Base-by-base conservation (phyloP, 2,329 filamentous ascomycete species). In the Alternaria ethzedia region DNA sequence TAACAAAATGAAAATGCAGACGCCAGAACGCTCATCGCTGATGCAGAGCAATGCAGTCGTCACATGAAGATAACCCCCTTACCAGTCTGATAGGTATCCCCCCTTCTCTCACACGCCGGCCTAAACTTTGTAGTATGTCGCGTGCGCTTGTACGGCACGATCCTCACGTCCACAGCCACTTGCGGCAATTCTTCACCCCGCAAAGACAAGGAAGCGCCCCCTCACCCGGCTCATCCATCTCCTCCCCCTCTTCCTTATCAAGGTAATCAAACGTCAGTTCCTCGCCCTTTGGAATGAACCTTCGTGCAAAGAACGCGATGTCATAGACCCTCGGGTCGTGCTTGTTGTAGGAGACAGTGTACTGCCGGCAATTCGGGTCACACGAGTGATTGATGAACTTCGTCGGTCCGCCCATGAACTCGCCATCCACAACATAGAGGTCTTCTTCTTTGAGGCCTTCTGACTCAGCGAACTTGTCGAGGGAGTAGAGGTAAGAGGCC, bases 361-460 rank as follows among this genome's bases (percentile, higher is more conserved):
- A 95, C 64, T 94, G 92, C 13, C 90, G 85, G 73, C 93, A 86
- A 72, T 94, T 95, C 0, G 92, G 92, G 5, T 92, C 87, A 76
- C 92, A 95, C 2, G 88, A 91, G 77, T 96, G 92, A 71, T 96
- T 96, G 77, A 95, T 91, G 78, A 95, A 96, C 3, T 92, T 87
- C 0, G 91, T 92, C 0, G 91, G 91, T 0, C 91, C 91, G 1
- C 92, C 91, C 83, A 90, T 88, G 76, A 91, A 91, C 76, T 94
- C 90, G 11, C 93, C 93, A 57, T 87, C 85, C 0, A 87, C 81
- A 0, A 85, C 82, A 61, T 83, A 86, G 8, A 80, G 74, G 0
- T 82, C 76, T 9, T 77, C 67, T 0, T 75, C 67, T 0, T 76
- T 65, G 60, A 91, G 80, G 0, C 84, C 86, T 4, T 84, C 82